Conservation (phyloP, 2,329 filamentous ascomycete genomes). For the Exophiala lecanii-corni region DNA sequence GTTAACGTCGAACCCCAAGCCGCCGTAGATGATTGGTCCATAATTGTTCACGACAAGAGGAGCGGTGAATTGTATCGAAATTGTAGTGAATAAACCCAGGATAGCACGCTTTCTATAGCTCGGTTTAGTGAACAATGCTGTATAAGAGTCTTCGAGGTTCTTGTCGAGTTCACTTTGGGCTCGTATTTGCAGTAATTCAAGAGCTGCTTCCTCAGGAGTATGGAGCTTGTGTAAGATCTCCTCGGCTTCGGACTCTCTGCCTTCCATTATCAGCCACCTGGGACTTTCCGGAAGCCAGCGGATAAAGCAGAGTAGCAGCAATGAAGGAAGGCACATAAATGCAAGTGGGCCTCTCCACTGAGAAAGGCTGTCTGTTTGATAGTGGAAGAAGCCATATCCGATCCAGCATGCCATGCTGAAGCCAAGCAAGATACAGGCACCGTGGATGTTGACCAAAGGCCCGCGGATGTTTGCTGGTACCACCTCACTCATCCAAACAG, state of each 20-base stretch:
- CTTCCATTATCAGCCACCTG: constrained; percentile 9
- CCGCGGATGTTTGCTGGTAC: constrained; percentile 16
- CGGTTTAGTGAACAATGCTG: constrained; percentile 8
- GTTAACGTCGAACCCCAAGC: constrained; percentile 10
- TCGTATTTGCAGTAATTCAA: constrained; percentile 12
- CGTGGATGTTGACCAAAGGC: constrained; percentile 11
- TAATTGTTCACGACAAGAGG: constrained; percentile 14
- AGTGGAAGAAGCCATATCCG: constrained; percentile 4
- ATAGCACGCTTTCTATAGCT: constrained; percentile 9
- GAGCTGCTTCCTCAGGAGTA: constrained; percentile 5
- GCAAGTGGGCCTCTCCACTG: constrained; percentile 7
- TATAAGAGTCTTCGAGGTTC: constrained; percentile 4
- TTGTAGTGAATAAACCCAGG: constrained; percentile 6
- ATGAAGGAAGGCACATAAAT: background rate
- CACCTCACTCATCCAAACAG: constrained; percentile 10
- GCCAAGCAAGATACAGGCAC: constrained; percentile 6
- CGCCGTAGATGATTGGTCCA: constrained; percentile 11
- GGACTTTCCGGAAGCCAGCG: constrained; percentile 12
- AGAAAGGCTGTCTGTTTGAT: background rate
- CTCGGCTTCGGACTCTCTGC: constrained; percentile 5
- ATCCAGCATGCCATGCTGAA: constrained; percentile 8
- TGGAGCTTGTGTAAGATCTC: constrained; percentile 4
- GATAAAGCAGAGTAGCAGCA: constrained; percentile 5
- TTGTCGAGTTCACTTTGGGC: constrained; percentile 6
- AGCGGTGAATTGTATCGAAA: constrained; percentile 9